phyloP scores from a whole-genome alignment of 148 eudicot species.

The Rhododendron williamsianum region DNA sequence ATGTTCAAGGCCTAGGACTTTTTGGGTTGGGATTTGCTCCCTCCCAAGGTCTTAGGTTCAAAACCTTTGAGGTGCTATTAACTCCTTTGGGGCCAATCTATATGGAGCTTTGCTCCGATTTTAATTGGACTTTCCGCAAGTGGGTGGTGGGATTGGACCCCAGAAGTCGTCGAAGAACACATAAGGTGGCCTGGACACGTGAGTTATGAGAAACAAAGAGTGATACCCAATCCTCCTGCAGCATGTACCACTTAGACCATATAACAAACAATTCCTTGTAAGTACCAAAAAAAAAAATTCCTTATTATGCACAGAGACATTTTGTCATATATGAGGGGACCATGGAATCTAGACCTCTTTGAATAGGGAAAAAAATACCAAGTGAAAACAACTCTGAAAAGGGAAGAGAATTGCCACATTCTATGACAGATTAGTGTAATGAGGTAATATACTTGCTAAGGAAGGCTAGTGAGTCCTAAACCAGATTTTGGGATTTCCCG shows the following conservation, averaged over 20 bases:
- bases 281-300: too few species aligned
- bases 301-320: neutral
- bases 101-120: too few species aligned
- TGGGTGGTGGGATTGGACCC: neutral
- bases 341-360: neutral
- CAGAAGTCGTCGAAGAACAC: neutral
- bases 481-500: neutral
- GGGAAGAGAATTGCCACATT: neutral
- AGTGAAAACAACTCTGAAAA: neutral
- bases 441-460: neutral
- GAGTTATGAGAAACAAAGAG: neutral
- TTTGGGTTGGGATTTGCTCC: neutral
- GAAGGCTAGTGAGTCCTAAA: neutral
- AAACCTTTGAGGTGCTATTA: neutral
- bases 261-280: neutral
- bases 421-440: neutral
- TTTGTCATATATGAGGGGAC: neutral
- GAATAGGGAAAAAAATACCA: neutral
- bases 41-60: neutral
- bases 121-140: too few species aligned
- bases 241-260: neutral
- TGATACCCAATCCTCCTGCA: neutral
- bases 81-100: neutral
- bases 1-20: neutral
- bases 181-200: too few species aligned